Conservation (phyloP, 192 early-diverging fungal genomes). For the Entophlyctis luteolus region DNA sequence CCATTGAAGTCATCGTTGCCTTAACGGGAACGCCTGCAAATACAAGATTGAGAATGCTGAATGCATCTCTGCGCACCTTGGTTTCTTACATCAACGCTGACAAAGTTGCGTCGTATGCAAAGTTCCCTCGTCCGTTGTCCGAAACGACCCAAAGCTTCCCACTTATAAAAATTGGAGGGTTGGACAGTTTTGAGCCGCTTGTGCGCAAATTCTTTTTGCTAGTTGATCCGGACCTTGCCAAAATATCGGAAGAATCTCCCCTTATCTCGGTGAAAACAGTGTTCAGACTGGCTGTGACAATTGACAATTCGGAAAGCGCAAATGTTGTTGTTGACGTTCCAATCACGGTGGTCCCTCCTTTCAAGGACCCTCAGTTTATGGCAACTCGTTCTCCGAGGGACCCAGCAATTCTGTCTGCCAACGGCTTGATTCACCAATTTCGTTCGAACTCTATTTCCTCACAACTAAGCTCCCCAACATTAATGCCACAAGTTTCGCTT, state of each 20-base stretch:
- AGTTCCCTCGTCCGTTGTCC: conserved; percentile 17
- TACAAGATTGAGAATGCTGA: conserved; percentile 4
- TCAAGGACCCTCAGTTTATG: neutral
- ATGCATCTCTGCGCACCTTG: neutral
- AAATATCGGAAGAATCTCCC: neutral
- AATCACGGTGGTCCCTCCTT: conserved; percentile 8
- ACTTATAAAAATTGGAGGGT: neutral
- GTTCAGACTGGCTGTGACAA: conserved; percentile 5
- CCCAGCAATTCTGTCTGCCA: neutral
- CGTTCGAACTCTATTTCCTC: neutral
- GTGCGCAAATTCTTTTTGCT: neutral
- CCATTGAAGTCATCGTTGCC: conserved; percentile 9
- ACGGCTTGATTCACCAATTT: neutral
- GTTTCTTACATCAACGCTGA: neutral
- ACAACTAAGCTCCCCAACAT: neutral
- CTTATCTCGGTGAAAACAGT: neutral
- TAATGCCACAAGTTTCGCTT: neutral
- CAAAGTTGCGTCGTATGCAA: neutral
- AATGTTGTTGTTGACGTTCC: conserved; percentile 22
- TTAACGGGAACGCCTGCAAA: conserved; percentile 2
- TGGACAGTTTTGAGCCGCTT: neutral
- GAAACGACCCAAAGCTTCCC: conserved; percentile 11
- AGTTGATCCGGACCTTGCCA: conserved; percentile 16
- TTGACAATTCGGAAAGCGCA: conserved; percentile 8
- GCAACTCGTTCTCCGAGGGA: too few species aligned